A percentile compares a stretch with the other conserved stretches of the same genome.
These are phyloP conservation scores for Powellomyces hirtus DNA, from an alignment of 192 early-diverging fungal species.

Conservation along the genomic window DNA sequence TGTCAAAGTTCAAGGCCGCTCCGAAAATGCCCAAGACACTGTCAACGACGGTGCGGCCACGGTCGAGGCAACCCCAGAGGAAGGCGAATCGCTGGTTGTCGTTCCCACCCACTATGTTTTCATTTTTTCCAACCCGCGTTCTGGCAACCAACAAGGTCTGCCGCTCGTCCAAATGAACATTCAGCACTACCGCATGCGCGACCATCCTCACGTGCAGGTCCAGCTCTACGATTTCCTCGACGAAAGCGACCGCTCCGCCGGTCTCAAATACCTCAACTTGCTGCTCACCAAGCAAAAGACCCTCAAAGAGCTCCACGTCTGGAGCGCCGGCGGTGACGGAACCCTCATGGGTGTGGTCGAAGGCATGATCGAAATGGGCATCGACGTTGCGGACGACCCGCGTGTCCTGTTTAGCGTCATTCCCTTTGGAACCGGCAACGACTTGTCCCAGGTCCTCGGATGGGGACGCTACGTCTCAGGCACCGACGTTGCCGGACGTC, in stretches of 20 bases:
- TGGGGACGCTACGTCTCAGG: slow-evolving; percentile 69
- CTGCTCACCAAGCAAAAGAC: slow-evolving; percentile 44
- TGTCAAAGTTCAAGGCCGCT: neutral
- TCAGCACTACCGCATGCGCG: slow-evolving; percentile 66
- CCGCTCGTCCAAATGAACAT: slow-evolving; percentile 58
- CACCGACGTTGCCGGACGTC: slow-evolving; percentile 57
- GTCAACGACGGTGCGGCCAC: neutral
- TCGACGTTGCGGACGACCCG: slow-evolving; percentile 50
- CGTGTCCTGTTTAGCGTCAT: slow-evolving; percentile 49
- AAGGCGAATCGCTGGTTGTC: slow-evolving; percentile 8
- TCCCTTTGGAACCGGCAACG: slow-evolving; percentile 76
- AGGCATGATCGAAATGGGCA: slow-evolving; percentile 55
- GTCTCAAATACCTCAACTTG: slow-evolving; percentile 58
- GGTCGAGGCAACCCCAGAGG: neutral
- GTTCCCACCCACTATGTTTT: slow-evolving; percentile 61
- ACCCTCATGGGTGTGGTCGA: slow-evolving; percentile 71
- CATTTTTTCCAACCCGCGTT: slow-evolving; percentile 75
- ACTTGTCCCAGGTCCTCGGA: slow-evolving; percentile 71
- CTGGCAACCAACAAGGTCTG: slow-evolving; percentile 66
- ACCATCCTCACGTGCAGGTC: slow-evolving; percentile 65
- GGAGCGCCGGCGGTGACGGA: slow-evolving; percentile 76
- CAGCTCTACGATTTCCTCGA: slow-evolving; percentile 71
- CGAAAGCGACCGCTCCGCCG: slow-evolving; percentile 50
- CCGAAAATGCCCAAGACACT: neutral
- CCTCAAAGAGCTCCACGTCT: slow-evolving; percentile 63